Evolutionary conservation across 2,329 filamentous ascomycete species (phyloP).

Genomic region (Pyricularia grisea): DNA sequence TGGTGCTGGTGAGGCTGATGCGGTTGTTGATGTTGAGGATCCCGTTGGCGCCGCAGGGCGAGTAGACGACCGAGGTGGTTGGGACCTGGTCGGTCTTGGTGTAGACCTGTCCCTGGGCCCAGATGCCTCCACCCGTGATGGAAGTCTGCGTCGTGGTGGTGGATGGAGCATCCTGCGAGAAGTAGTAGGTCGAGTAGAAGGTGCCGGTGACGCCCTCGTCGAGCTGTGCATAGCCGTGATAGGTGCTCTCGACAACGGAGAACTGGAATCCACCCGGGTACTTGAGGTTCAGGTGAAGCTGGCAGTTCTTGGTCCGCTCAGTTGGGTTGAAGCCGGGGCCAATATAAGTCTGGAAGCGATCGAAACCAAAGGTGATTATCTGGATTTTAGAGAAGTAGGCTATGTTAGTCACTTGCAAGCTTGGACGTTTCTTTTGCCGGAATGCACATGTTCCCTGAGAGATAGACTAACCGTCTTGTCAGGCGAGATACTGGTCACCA

Average conservation of each 20-base stretch:
- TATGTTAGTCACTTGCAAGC: neutral
- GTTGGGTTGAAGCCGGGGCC: constrained; percentile 26
- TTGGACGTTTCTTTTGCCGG: neutral
- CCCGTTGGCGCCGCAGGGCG: constrained; percentile 33
- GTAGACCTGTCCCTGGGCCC: constrained; percentile 33
- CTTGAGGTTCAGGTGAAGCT: constrained; percentile 34
- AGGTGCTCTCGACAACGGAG: constrained; percentile 35
- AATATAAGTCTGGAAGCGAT: constrained; percentile 36
- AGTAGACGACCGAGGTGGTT: constrained; percentile 33
- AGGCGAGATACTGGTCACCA: constrained; percentile 30
- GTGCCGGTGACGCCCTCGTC: constrained; percentile 31
- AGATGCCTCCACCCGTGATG: constrained; percentile 30
- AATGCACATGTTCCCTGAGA: neutral
- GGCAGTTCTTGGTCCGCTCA: constrained; percentile 36
- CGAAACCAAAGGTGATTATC: constrained; percentile 37
- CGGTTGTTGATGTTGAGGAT: constrained; percentile 40
- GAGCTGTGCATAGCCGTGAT: constrained; percentile 38
- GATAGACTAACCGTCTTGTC: constrained; percentile 26
- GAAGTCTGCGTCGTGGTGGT: constrained; percentile 34
- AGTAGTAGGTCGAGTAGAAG: constrained; percentile 38
- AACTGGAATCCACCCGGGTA: constrained; percentile 38
- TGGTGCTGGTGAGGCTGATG: constrained; percentile 27
- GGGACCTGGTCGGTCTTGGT: constrained; percentile 34
- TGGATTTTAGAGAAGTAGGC: constrained; percentile 7
- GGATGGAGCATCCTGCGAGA: constrained; percentile 32